Percentiles rank a stretch among this genome's conserved stretches.
These are phyloP conservation scores for Daldinia decipiens DNA, from an alignment of 495 filamentous ascomycete genomes.

Conservation along the genomic window DNA sequence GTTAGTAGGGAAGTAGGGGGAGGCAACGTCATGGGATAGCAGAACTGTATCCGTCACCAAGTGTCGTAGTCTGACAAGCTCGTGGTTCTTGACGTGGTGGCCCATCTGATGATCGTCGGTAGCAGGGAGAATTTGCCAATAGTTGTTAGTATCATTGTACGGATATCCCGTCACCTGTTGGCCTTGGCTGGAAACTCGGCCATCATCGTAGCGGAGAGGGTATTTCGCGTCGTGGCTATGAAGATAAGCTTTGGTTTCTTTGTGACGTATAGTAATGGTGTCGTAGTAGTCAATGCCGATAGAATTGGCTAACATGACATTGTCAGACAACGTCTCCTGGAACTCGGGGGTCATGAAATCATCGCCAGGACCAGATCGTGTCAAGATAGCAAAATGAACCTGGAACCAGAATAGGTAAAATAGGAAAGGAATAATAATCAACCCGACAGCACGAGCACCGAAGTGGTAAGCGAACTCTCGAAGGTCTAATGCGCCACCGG, in stretches of 20 bases:
- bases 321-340: slow-evolving; percentile 95
- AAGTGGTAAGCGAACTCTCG: slow-evolving; percentile 89
- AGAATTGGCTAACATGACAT: slow-evolving; percentile 86
- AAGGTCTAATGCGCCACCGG: slow-evolving; percentile 78
- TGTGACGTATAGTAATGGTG: slow-evolving; percentile 86
- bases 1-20: slow-evolving; percentile 95
- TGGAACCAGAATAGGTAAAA: slow-evolving; percentile 99
- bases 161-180: slow-evolving; percentile 99
- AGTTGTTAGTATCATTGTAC: slow-evolving; percentile 98
- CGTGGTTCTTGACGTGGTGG: slow-evolving; percentile 81
- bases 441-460: slow-evolving; percentile 78
- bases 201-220: slow-evolving; percentile 95
- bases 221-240: slow-evolving; percentile 93
- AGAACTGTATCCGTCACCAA: slow-evolving; percentile 87
- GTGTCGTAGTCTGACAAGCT: slow-evolving; percentile 88
- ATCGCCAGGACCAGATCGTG: slow-evolving; percentile 89
- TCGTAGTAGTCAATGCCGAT: slow-evolving; percentile 91
- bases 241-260: slow-evolving; percentile 95
- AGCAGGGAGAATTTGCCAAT: slow-evolving; percentile 91
- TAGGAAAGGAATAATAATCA: slow-evolving; percentile 92
- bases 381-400: slow-evolving; percentile 93
- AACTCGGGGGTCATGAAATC: slow-evolving; percentile 99
- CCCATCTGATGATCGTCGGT: slow-evolving; percentile 63
- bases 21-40: slow-evolving; percentile 97
- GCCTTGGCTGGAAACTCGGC: slow-evolving; percentile 94